These are phyloP conservation scores for Cladosporium oxysporum DNA, from an alignment of 2,329 filamentous ascomycete species.

Conservation along the genomic window DNA sequence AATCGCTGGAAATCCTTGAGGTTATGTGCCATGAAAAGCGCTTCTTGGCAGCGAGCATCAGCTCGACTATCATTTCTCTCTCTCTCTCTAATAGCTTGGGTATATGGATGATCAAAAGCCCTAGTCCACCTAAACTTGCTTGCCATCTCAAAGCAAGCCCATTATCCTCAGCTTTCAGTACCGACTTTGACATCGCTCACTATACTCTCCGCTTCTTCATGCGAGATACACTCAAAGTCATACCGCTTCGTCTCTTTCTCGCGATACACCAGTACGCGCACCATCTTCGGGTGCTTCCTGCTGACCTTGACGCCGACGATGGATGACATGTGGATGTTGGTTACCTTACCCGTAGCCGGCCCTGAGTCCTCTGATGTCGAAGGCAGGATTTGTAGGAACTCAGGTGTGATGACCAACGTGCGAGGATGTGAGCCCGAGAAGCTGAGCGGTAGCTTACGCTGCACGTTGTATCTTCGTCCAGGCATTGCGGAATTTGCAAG, in stretches of 20 bases:
- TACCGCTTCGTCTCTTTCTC: slow-evolving; percentile 77
- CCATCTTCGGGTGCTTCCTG: slow-evolving; percentile 76
- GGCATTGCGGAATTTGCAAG: slow-evolving; percentile 14
- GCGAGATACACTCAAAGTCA: slow-evolving; percentile 76
- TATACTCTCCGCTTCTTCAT: slow-evolving; percentile 74
- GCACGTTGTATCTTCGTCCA: slow-evolving; percentile 70
- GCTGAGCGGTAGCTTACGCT: slow-evolving; percentile 79
- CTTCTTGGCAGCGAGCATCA: neutral
- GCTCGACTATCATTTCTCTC: neutral
- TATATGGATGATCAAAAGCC: slow-evolving; percentile 4
- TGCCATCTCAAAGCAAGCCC: neutral
- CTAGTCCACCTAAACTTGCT: neutral
- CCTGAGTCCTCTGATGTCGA: slow-evolving; percentile 39
- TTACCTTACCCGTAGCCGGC: slow-evolving; percentile 61
- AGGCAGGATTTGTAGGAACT: slow-evolving; percentile 85
- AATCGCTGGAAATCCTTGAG: too few species aligned
- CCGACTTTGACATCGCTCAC: slow-evolving; percentile 77
- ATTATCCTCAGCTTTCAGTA: slow-evolving; percentile 5
- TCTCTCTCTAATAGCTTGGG: neutral
- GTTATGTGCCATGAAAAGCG: too few species aligned
- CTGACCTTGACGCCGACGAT: slow-evolving; percentile 81
- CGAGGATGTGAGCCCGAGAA: slow-evolving; percentile 75
- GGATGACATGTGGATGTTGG: slow-evolving; percentile 78
- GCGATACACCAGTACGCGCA: slow-evolving; percentile 77
- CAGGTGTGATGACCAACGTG: slow-evolving; percentile 76